phyloP scores from a whole-genome alignment of 2,329 filamentous ascomycete species.

The Fusarium subglutinans region DNA sequence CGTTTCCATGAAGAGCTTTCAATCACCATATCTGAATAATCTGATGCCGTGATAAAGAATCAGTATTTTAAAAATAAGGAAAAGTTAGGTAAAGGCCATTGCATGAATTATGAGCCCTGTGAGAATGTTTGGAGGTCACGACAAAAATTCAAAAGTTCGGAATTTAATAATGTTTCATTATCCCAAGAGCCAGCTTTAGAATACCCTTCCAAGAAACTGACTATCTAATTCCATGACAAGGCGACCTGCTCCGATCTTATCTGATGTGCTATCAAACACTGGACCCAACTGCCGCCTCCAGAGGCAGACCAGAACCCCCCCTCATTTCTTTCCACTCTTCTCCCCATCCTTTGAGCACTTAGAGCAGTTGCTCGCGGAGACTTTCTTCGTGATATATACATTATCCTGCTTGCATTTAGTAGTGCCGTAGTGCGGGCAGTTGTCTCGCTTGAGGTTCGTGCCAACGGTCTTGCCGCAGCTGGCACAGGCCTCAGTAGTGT shows the following conservation, averaged over 20 bases:
- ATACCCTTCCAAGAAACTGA: background rate
- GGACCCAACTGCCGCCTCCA: background rate
- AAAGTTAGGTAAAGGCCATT: rapidly evolving
- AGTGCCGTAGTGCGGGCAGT: background rate
- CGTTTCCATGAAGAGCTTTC: too few species aligned
- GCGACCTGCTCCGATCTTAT: too few species aligned
- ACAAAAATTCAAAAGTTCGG: rapidly evolving
- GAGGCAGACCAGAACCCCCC: background rate
- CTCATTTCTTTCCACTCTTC: background rate
- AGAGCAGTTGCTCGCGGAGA: background rate
- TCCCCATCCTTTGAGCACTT: background rate
- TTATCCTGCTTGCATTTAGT: background rate
- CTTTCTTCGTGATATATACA: background rate
- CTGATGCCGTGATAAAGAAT: rapidly evolving
- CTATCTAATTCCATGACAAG: too few species aligned
- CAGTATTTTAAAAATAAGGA: background rate
- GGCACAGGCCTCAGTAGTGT: background rate
- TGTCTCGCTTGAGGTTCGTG: background rate
- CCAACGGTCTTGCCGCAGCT: background rate
- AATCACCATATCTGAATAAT: too few species aligned
- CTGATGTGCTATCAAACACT: background rate
- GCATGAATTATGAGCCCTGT: background rate
- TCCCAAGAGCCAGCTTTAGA: too few species aligned
- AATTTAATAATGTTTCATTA: background rate
- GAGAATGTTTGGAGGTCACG: rapidly evolving